Conservation (phyloP, 2,329 filamentous ascomycete genomes). For the Waltergamsia citrina region DNA sequence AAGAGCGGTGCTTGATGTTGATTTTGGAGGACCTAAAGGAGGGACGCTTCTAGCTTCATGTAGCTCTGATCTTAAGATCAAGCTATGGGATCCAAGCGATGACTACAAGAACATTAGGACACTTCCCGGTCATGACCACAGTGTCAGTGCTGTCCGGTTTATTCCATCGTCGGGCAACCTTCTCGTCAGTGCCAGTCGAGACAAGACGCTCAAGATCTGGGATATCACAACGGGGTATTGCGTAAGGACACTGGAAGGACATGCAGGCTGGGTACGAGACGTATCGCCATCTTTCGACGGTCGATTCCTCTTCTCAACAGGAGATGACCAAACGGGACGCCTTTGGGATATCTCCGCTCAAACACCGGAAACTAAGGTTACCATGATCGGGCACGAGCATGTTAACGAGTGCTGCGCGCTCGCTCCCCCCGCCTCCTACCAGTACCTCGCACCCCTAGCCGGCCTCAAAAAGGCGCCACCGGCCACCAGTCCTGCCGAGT, state of each 20-base stretch:
- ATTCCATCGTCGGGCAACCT: slow-evolving; percentile 83
- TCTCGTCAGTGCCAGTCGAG: slow-evolving; percentile 76
- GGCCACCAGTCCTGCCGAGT: slow-evolving; percentile 68
- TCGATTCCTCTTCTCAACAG: slow-evolving; percentile 71
- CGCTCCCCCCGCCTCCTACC: slow-evolving; percentile 70
- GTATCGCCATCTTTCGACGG: slow-evolving; percentile 77
- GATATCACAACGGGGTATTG: slow-evolving; percentile 90
- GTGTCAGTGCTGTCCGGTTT: slow-evolving; percentile 80
- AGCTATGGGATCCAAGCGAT: slow-evolving; percentile 85
- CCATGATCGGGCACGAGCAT: slow-evolving; percentile 80
- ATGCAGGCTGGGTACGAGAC: slow-evolving; percentile 85
- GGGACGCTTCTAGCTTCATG: slow-evolving; percentile 55
- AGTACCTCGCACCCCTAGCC: slow-evolving; percentile 66
- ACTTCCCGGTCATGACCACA: slow-evolving; percentile 84
- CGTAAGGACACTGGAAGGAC: slow-evolving; percentile 79
- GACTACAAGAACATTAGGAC: slow-evolving; percentile 95
- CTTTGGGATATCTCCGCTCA: slow-evolving; percentile 71
- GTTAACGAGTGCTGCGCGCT: slow-evolving; percentile 78
- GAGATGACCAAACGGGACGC: slow-evolving; percentile 71
- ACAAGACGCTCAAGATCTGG: slow-evolving; percentile 82
- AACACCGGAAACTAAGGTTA: slow-evolving; percentile 62
- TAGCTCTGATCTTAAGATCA: slow-evolving; percentile 85
- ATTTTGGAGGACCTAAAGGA: slow-evolving; percentile 79
- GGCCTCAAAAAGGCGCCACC: slow-evolving; percentile 77
- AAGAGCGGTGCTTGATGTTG: slow-evolving; percentile 76